These are phyloP conservation scores for Microdochium trichocladiopsis DNA, from an alignment of 2,329 filamentous ascomycete species.

Conservation along the genomic window DNA sequence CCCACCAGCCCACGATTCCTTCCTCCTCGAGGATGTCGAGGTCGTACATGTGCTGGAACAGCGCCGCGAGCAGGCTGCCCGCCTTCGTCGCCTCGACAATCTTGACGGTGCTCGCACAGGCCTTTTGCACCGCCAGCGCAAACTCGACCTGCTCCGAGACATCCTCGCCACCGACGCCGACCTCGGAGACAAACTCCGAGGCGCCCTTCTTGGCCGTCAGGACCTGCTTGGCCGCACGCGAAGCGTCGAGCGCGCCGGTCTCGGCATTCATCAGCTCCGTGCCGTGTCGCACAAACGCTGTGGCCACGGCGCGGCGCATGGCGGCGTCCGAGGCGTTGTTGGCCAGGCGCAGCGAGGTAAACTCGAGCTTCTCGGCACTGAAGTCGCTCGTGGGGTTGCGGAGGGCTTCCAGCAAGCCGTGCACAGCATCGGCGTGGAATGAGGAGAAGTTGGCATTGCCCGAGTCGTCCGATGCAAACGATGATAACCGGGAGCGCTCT, in stretches of 20 bases:
- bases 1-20: slow-evolving; percentile 85
- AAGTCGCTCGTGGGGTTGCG: slow-evolving; percentile 71
- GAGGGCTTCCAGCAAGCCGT: slow-evolving; percentile 80
- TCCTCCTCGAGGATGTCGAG: slow-evolving; percentile 84
- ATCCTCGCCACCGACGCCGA: slow-evolving; percentile 57
- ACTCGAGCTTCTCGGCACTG: slow-evolving; percentile 76
- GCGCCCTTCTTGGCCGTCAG: slow-evolving; percentile 49
- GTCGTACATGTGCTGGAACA: slow-evolving; percentile 79
- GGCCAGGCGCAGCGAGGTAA: slow-evolving; percentile 86
- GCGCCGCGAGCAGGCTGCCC: slow-evolving; percentile 63
- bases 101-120: slow-evolving; percentile 59
- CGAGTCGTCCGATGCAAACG: slow-evolving; percentile 67
- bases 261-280: slow-evolving; percentile 55
- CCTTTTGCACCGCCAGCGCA: slow-evolving; percentile 72
- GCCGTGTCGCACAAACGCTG: slow-evolving; percentile 77
- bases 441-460: slow-evolving; percentile 47
- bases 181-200: slow-evolving; percentile 48
- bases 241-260: slow-evolving; percentile 46
- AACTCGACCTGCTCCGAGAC: slow-evolving; percentile 80
- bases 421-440: slow-evolving; percentile 84
- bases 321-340: slow-evolving; percentile 86
- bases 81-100: slow-evolving; percentile 43
- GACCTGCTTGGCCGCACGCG: slow-evolving; percentile 57
- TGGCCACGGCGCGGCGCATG: slow-evolving; percentile 79
- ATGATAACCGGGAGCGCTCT: slow-evolving; percentile 60